Evolutionary conservation across 2,329 filamentous ascomycete genomes (phyloP).

Genomic region (Coccinonectria pachysandricola): DNA sequence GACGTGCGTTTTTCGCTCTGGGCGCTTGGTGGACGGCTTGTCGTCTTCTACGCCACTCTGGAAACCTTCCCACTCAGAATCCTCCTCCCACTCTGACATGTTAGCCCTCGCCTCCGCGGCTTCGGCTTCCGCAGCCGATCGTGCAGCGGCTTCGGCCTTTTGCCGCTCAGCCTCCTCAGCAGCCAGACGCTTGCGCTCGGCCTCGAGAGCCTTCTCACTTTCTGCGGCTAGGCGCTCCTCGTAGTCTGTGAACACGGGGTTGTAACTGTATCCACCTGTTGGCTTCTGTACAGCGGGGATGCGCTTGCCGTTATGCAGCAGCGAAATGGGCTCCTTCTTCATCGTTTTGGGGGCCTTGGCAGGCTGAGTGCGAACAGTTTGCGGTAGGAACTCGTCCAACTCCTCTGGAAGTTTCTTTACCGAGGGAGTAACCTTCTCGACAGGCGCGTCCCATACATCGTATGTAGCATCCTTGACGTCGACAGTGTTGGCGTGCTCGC

Average conservation of each 20-base stretch:
- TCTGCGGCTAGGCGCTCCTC: conserved; percentile 64
- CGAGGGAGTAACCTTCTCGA: conserved; percentile 30
- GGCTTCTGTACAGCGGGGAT: conserved; percentile 73
- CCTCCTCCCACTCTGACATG: conserved; percentile 67
- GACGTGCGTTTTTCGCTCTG: conserved; percentile 72
- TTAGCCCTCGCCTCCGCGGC: conserved; percentile 59
- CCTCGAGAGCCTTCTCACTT: conserved; percentile 67
- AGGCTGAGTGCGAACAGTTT: conserved; percentile 50
- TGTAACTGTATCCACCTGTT: conserved; percentile 80
- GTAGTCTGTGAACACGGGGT: conserved; percentile 81
- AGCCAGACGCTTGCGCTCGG: conserved; percentile 63
- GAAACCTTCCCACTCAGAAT: conserved; percentile 84
- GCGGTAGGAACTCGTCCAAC: conserved; percentile 48
- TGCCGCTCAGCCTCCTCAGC: conserved; percentile 57
- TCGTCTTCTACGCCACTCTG: conserved; percentile 69
- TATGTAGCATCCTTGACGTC: conserved; percentile 54
- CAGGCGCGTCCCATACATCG: conserved; percentile 63
- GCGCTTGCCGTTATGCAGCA: conserved; percentile 71
- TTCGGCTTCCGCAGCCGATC: conserved; percentile 63
- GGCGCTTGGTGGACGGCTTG: conserved; percentile 54
- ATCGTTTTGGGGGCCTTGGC: conserved; percentile 67
- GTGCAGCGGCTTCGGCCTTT: conserved; percentile 55
- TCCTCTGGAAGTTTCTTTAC: no score
- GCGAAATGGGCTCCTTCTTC: conserved; percentile 65
- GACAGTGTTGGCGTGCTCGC: conserved; percentile 46